These are phyloP conservation scores for Dissoconium aciculare DNA, from an alignment of 2,329 filamentous ascomycete species.

Conservation along the genomic window DNA sequence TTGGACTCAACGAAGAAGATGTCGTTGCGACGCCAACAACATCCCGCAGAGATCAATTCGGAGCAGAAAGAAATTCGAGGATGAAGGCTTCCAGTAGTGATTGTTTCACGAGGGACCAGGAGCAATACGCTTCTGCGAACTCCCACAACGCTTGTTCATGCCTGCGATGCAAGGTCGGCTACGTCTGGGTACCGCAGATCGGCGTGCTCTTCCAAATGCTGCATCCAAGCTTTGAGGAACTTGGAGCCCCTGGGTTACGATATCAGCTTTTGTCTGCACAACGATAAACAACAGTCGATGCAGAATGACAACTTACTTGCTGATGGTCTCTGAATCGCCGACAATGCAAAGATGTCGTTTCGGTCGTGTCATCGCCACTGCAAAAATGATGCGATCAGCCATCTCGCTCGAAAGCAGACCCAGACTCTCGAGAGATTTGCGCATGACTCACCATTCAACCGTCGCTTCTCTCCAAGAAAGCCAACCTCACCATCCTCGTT, in stretches of 20 bases:
- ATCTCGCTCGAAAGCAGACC: too few relatives aligned
- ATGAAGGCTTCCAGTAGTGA: too few relatives aligned
- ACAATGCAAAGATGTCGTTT: constrained; percentile 81
- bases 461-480: constrained; percentile 79
- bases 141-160: too few relatives aligned
- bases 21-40: too few relatives aligned
- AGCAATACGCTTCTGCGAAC: too few relatives aligned
- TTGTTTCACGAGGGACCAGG: too few relatives aligned
- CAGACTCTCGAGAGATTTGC: too few relatives aligned
- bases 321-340: constrained; percentile 86
- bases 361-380: constrained; percentile 93
- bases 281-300: not conserved
- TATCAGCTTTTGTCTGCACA: constrained; percentile 6
- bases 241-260: constrained; percentile 50
- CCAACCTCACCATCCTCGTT: constrained; percentile 79
- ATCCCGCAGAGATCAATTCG: too few relatives aligned
- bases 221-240: constrained; percentile 86
- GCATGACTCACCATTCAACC: constrained; percentile 71
- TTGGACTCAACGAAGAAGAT: too few relatives aligned
- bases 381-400: constrained; percentile 5
- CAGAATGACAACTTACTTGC: constrained; percentile 52
- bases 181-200: constrained; percentile 79
- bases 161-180: too few relatives aligned
- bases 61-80: too few relatives aligned
- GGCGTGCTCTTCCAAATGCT: constrained; percentile 72